Base-by-base conservation (phyloP, 768 basidiomycete genomes). In the Tulasnella sp. region DNA sequence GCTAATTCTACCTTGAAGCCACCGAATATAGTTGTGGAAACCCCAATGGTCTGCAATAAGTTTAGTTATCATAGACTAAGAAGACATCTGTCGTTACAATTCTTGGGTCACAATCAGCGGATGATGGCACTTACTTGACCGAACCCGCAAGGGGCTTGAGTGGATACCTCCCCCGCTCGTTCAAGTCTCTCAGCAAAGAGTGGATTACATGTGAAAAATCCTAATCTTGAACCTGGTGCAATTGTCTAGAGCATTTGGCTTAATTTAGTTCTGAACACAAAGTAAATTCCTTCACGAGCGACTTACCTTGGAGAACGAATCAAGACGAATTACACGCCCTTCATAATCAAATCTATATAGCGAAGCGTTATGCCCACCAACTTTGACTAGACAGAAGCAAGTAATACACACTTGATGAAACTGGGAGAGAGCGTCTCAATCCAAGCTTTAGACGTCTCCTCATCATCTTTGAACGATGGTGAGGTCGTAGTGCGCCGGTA, bases 261-360 rank as follows among this genome's bases (percentile, higher is more conserved):
- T 42, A 27, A 40, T 35, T 40, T 55, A 33, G n/a, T 41, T 7
- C 39, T 43, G 45, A 37, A 27, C 46, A 22, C 34, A 35, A 47
- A 37, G 19, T 5, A 16, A 10, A 59, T 58, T 57, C 50, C 61
- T 13, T 50, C 31, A 10, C 13, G 8, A 4, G 8, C 29, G 9
- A 24, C 55, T 31, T 41, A 75, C 80, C 75, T 85, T 86, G 32
- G 78, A 81, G 61, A 85, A 84, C 0, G 79, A 79, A 60, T 90
- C 88, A 31, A 90, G 66, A 3, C 85, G 79, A 52, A 92, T 77
- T 37, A 92, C 87, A 27, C 87, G 76, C 3, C 86, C 87, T 62
- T 90, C 76, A 55, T 76, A 77, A 62, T 90, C 86, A 58, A 80
- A 67, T 37, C 75, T 78, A 50, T 5, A 34, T 4, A 22, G 31